Percentiles rank a stretch among this genome's conserved stretches.
Conservation (phyloP, 768 basidiomycete genomes). For the Dictyophora rubrovolvata region DNA sequence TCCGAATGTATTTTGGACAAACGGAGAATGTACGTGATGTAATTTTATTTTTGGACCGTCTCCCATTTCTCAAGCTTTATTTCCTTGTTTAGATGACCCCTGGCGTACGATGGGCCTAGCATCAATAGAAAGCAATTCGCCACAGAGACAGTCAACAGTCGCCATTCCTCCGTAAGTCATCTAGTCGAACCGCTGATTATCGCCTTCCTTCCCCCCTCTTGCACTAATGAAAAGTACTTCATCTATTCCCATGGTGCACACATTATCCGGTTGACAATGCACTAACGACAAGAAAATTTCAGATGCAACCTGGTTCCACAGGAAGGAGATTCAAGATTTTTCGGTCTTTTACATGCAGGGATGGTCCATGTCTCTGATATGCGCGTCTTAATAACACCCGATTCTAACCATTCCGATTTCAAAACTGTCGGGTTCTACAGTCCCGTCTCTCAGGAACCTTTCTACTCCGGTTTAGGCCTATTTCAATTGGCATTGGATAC, state of each 20-base stretch:
- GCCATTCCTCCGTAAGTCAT: slow-evolving; percentile 28
- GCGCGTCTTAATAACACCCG: slow-evolving; percentile 35
- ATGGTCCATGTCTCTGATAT: slow-evolving; percentile 44
- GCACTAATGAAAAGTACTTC: neutral
- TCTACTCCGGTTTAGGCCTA: slow-evolving; percentile 36
- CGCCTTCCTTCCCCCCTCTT: neutral
- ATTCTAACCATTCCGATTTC: slow-evolving; percentile 38
- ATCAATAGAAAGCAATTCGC: slow-evolving; percentile 37
- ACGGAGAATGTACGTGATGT: slow-evolving; percentile 33
- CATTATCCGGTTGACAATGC: no score
- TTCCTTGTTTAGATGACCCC: slow-evolving; percentile 30
- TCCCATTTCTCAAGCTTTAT: neutral
- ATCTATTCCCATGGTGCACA: no score
- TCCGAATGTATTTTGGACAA: slow-evolving; percentile 37
- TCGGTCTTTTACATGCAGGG: slow-evolving; percentile 34
- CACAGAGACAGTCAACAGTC: slow-evolving; percentile 29
- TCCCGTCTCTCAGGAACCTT: slow-evolving; percentile 34
- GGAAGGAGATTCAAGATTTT: slow-evolving; percentile 23
- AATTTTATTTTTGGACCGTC: neutral
- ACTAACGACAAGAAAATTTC: no score
- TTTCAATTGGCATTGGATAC: slow-evolving; percentile 38
- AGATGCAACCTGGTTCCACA: slow-evolving; percentile 31
- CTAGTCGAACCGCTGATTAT: neutral
- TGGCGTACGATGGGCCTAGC: slow-evolving; percentile 44
- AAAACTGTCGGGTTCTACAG: slow-evolving; percentile 42